A percentile compares a stretch with the other conserved stretches of the same genome.
Evolutionary conservation across 306 rosid species (phyloP).

Genomic region (Adenanthera pavonina): DNA sequence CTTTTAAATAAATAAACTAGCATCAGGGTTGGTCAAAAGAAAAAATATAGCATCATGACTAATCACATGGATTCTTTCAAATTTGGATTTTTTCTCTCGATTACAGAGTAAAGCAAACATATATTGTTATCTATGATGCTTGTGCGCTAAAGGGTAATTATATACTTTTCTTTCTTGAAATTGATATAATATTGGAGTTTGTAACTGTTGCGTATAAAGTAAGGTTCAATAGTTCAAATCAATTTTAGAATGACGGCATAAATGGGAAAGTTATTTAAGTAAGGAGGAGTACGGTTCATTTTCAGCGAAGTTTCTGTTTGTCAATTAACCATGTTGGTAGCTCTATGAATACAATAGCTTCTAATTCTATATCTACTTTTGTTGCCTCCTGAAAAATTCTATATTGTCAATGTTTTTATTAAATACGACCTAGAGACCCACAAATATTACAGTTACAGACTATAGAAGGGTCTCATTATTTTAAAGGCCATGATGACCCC

Average conservation of each 20-base stretch:
- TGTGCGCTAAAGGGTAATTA: not conserved
- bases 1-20: not conserved
- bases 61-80: not conserved
- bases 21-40: not conserved
- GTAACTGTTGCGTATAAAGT: conserved; percentile 28
- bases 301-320: conserved; percentile 23
- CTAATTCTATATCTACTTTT: conserved; percentile 26
- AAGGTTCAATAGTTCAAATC: conserved; percentile 13
- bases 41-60: not conserved
- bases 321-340: conserved; percentile 35
- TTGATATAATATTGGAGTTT: conserved; percentile 14
- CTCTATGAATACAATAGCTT: conserved; percentile 16
- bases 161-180: not conserved
- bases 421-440: not conserved
- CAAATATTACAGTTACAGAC: not conserved
- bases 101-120: not conserved
- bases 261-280: conserved; percentile 21
- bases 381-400: not conserved
- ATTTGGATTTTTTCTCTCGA: not conserved
- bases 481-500: conserved; percentile 1
- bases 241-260: conserved; percentile 30
- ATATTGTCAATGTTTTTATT: not conserved
- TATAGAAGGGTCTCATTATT: not conserved
- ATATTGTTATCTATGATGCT: not conserved
- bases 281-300: conserved; percentile 34